phyloP scores from a whole-genome alignment of 495 filamentous ascomycete species.

The Penicillium manginii region DNA sequence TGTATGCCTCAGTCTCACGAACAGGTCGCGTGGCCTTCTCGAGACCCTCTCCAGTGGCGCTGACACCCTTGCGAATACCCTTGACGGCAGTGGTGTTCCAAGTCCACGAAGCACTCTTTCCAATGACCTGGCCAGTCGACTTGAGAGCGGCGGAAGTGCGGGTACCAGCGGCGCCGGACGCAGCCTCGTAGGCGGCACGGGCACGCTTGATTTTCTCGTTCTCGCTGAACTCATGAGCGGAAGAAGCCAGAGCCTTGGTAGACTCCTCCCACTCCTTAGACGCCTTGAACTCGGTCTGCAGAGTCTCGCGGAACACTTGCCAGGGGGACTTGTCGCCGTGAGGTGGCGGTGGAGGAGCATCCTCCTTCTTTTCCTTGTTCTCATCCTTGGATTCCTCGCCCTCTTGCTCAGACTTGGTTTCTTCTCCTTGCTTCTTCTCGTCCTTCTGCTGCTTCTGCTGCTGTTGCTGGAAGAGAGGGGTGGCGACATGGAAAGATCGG shows the following conservation, averaged over 20 bases:
- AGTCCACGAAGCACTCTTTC: constrained; percentile 90
- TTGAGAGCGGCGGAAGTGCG: constrained; percentile 79
- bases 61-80: constrained; percentile 85
- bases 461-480: constrained; percentile 44
- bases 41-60: constrained; percentile 78
- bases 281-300: constrained; percentile 89
- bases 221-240: constrained; percentile 89
- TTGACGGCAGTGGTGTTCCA: constrained; percentile 95
- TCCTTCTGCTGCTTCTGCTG: constrained; percentile 44
- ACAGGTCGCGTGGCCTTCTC: constrained; percentile 94
- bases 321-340: constrained; percentile 98
- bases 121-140: constrained; percentile 81
- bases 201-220: constrained; percentile 89
- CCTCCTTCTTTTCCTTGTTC: constrained; percentile 62
- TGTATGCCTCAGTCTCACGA: constrained; percentile 89
- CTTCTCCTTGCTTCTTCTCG: constrained; percentile 46
- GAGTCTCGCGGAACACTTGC: constrained; percentile 97
- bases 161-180: constrained; percentile 73
- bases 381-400: constrained; percentile 49
- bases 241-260: constrained; percentile 88
- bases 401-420: constrained; percentile 48
- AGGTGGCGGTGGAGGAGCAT: constrained; percentile 79
- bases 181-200: constrained; percentile 80
- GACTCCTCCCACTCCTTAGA: constrained; percentile 99
- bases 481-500: constrained; percentile 46